Evolutionary conservation across 164 flowering plant genomes (phyloP), one percentile per base, ranked within the genome.

Genomic region (Protea cynaroides): DNA sequence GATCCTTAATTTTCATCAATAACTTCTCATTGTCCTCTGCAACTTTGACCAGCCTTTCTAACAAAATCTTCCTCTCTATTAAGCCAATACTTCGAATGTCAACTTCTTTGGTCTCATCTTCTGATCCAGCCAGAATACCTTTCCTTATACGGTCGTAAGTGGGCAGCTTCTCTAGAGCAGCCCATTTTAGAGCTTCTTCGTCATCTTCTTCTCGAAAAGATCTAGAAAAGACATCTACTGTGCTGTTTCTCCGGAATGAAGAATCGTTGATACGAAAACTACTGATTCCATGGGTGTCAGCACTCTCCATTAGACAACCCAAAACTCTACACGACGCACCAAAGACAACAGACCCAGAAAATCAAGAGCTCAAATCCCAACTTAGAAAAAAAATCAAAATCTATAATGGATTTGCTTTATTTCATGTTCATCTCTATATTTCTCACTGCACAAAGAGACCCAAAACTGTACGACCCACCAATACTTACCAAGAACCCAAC

Each of bases 1-100:
- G 83, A 22, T 80, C 56, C 76, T 73, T 86, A 73, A 86, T 84
- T 66, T 79, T 84, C 50, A 76, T 43, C 82, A 90, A 75, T 80
- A 90, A 86, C 34, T 29, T 29, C 34, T 29, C 34, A 29, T 29
- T 29, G 34, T 29, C 34, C 34, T 29, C 34, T 29, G 34, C 78
- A 59, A 76, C 69, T 14, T 71, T 80, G 9, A 89, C 70, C 64
- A 87, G 59, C 69, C 86, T 86, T 47, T 87, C 83, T 1, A 89
- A 22, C 67, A 87, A 69, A 25, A 61, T 68, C 76, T 64, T 79
- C 76, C 70, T 81, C n/a, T 24, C 58, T 25, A 10, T 13, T 10
- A 38, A 24, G 38, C 79, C 83, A 67, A 81, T 78, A 62, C 64
- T 59, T 5, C 69, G 38, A 18, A 83, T 68, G 50, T 81, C 81